A percentile compares a stretch with the other conserved stretches of the same genome.
phyloP scores from a whole-genome alignment of 2,329 filamentous ascomycete species.

The Cucurbitaria berberidis region DNA sequence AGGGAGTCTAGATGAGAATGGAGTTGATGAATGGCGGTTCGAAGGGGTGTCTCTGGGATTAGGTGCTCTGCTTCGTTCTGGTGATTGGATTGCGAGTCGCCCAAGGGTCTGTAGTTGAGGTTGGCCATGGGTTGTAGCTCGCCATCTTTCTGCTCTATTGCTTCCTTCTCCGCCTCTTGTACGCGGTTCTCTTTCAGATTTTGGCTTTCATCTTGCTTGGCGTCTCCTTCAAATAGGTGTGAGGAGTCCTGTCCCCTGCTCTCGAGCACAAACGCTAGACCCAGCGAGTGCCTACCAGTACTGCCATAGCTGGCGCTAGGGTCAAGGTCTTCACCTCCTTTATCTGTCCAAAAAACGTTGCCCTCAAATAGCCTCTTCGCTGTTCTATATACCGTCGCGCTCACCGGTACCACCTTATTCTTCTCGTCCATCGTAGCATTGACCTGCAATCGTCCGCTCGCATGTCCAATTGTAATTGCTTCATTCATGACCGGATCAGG shows the following conservation, averaged over 20 bases:
- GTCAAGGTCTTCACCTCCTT: neutral
- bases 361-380: constrained; percentile 48
- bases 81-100: neutral
- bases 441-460: constrained; percentile 48
- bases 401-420: constrained; percentile 28
- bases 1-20: neutral
- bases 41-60: constrained; percentile 2
- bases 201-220: constrained; percentile 1
- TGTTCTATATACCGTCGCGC: constrained; percentile 46
- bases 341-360: constrained; percentile 31
- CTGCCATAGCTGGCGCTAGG: constrained; percentile 4
- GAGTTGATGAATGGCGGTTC: constrained; percentile 1
- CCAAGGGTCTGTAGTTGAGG: neutral
- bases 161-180: neutral
- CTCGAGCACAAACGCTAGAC: constrained; percentile 26
- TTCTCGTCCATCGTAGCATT: constrained; percentile 39
- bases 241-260: constrained; percentile 16
- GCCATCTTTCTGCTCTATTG: neutral
- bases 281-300: constrained; percentile 25
- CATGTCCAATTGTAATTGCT: constrained; percentile 49
- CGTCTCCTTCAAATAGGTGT: constrained; percentile 11
- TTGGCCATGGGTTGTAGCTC: neutral
- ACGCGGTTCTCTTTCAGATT: neutral
- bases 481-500: constrained; percentile 32
- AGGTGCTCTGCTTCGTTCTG: too few species aligned